These are phyloP conservation scores for Vitellaria paradoxa DNA, from an alignment of 179 eudicot species.

Conservation along the genomic window DNA sequence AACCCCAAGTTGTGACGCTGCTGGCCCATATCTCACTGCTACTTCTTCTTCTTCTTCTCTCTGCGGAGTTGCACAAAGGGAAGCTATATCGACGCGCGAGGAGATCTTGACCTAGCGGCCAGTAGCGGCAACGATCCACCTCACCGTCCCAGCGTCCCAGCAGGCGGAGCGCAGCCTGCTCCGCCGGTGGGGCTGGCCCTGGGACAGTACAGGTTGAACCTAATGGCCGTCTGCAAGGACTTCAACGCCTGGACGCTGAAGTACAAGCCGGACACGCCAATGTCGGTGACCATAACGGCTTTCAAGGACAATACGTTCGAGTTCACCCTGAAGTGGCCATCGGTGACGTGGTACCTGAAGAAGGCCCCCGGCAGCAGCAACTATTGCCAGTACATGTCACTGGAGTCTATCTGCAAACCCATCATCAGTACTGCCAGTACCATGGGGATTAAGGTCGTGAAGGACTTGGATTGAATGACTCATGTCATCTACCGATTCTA, in stretches of 20 bases:
- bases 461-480: slow-evolving; percentile 44
- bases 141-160: slow-evolving; percentile 59
- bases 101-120: slow-evolving; percentile 70
- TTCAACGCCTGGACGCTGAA: slow-evolving; percentile 92
- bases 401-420: slow-evolving; percentile 73
- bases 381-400: slow-evolving; percentile 47
- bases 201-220: slow-evolving; percentile 77
- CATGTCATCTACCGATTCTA: background rate
- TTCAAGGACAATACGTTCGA: slow-evolving; percentile 87
- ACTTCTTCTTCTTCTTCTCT: background rate
- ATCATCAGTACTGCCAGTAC: slow-evolving; percentile 79
- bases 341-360: slow-evolving; percentile 82
- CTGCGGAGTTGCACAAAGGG: background rate
- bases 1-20: no score
- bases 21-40: background rate
- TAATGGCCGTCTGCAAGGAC: slow-evolving; percentile 95
- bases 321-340: slow-evolving; percentile 72
- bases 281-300: slow-evolving; percentile 74
- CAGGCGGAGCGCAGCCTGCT: slow-evolving; percentile 73
- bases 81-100: slow-evolving; percentile 59
- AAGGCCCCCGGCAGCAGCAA: slow-evolving; percentile 76
- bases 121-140: slow-evolving; percentile 75
- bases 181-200: slow-evolving; percentile 87
- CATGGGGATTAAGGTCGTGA: slow-evolving; percentile 77
- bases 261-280: slow-evolving; percentile 79